Percentiles rank a stretch among this genome's conserved stretches.
Evolutionary conservation across 305 asterid genomes (phyloP).

Genomic region (Salvia sclarea): DNA sequence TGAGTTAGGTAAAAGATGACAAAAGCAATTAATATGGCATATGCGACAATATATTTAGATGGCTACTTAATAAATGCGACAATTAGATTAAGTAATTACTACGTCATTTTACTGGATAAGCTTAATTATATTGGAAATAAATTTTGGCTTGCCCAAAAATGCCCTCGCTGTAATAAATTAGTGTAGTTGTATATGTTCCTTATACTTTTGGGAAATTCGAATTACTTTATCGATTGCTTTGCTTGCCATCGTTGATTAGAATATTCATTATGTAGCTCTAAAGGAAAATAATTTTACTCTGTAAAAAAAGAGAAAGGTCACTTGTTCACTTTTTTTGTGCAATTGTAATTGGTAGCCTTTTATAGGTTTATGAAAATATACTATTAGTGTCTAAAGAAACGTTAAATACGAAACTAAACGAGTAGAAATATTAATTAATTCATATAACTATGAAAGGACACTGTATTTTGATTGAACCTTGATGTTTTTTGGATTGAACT

Average conservation of each 20-base stretch:
- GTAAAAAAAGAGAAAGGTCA: background rate
- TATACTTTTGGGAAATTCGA: background rate
- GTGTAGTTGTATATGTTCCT: background rate
- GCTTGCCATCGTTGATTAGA: constrained; percentile 20
- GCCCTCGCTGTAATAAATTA: background rate
- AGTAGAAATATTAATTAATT: background rate
- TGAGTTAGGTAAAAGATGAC: constrained; percentile 12
- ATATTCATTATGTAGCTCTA: constrained; percentile 19
- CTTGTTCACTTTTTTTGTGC: background rate
- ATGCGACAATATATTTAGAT: background rate
- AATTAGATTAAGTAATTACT: background rate
- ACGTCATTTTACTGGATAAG: constrained; percentile 3
- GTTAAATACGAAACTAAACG: background rate
- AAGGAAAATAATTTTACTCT: constrained; percentile 11
- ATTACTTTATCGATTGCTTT: constrained; percentile 2
- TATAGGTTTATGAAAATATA: no score
- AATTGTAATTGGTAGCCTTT: no score
- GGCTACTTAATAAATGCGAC: constrained; percentile 22
- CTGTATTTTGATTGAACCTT: background rate
- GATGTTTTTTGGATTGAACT: background rate
- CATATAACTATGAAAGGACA: background rate
- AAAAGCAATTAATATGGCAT: constrained; percentile 1
- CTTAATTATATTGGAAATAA: background rate
- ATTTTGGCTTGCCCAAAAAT: background rate
- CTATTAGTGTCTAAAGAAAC: background rate